Evolutionary conservation across 345 rosid species (phyloP).

Genomic region (Citrus inodora): DNA sequence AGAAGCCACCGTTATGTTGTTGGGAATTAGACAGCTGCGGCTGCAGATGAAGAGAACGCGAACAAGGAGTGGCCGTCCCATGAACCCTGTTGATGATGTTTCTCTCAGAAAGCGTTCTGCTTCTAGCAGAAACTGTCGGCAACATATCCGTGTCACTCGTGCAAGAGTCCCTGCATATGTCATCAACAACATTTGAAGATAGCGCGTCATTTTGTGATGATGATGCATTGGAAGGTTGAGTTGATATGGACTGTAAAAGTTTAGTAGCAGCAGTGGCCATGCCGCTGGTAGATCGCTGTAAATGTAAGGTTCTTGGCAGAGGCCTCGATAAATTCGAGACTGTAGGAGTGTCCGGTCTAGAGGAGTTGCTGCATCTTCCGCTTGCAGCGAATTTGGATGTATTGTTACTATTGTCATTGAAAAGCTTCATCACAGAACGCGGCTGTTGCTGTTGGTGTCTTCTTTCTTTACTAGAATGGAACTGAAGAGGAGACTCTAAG

Average conservation of each 20-base stretch:
- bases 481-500: constrained; percentile 45
- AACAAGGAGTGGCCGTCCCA: constrained; percentile 21
- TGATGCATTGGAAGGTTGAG: constrained; percentile 1
- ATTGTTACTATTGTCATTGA: constrained; percentile 30
- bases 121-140: constrained; percentile 25
- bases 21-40: constrained; percentile 16
- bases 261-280: constrained; percentile 55
- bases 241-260: constrained; percentile 48
- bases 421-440: constrained; percentile 28
- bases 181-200: not conserved
- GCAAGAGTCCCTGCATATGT: not conserved
- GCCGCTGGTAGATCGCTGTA: constrained; percentile 19
- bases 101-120: constrained; percentile 22
- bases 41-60: constrained; percentile 33
- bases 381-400: constrained; percentile 7
- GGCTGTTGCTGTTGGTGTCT: constrained; percentile 14
- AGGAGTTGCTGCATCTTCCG: constrained; percentile 10
- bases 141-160: constrained; percentile 28
- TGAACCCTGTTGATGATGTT: constrained; percentile 24
- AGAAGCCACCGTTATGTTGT: not conserved
- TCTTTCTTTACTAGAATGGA: constrained; percentile 7
- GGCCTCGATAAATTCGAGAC: constrained; percentile 16
- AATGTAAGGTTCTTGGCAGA: constrained; percentile 20
- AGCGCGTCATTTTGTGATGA: constrained; percentile 4
- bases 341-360: constrained; percentile 32